Evolutionary conservation across 1,284 basidiomycete genomes (phyloP), one percentile per base, ranked within the genome.

Genomic region (Boletellus deceptivus): DNA sequence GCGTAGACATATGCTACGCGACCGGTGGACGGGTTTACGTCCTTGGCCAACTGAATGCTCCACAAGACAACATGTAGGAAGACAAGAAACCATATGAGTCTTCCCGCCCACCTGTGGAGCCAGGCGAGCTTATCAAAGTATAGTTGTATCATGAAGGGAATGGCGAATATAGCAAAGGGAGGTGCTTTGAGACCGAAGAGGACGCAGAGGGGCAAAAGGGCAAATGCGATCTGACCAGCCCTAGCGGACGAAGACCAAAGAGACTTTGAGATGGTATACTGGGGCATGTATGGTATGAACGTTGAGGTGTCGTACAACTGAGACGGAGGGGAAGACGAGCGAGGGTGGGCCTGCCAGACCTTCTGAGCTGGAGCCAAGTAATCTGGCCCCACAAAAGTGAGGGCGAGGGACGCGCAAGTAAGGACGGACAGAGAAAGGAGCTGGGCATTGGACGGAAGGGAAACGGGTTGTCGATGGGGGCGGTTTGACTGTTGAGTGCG

Each of bases 101-200:
- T 75, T 3, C 86, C 92, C 5, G 79, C 74, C 78, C 84, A 88
- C 38, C 82, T 80, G 70, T 91, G 90, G 11, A 91, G 71, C 65
- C 81, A 78, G 4, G 80, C 73, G 20, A 92, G 79, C 60, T 91
- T 89, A 72, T 94, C 91, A 59, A 89, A 86, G 58, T 84, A 80
- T 31, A 91, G 68, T 47, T 89, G 82, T 22, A 83, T 80, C 53
- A 87, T 75, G 55, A 80, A 80, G 0, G 83, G 79, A 22, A 86
- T 73, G n/a, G 90, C 82, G 59, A 93, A 82, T 40, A 93, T 62
- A 44, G 90, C 91, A 60, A 92, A 86, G 0, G 92, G 92, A 11
- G 87, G 84, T 4, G 87, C 77, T 67, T 93, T 93, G 65, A 93
- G 77, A 3, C 86, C 90, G 52, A 93, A 78, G 10, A 92, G 74